A percentile compares a stretch with the other conserved stretches of the same genome.
phyloP scores from a whole-genome alignment of 164 flowering plant genomes.

The Liquidambar formosana region DNA sequence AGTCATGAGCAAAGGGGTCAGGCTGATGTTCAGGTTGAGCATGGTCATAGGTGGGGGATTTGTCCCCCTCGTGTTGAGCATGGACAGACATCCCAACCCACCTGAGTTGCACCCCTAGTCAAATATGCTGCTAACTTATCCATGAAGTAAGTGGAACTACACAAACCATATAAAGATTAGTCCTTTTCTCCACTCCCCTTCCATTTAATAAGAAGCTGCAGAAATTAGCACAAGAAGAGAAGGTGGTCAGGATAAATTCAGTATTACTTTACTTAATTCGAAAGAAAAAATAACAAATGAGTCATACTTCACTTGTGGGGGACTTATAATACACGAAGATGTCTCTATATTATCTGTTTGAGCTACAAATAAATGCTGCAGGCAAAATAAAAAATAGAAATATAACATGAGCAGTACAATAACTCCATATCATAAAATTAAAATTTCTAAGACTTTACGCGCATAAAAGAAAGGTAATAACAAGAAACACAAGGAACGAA shows the following conservation, averaged over 20 bases:
- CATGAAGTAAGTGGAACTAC: constrained; percentile 3
- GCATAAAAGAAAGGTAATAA: background rate
- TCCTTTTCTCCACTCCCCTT: constrained; percentile 64
- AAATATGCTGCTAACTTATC: background rate
- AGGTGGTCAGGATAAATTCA: constrained; percentile 2
- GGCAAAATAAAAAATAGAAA: constrained; percentile 1
- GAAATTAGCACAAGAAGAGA: constrained; percentile 9
- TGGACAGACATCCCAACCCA: too few species aligned
- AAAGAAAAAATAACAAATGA: constrained; percentile 6
- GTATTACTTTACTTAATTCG: background rate
- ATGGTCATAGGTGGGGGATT: too few species aligned
- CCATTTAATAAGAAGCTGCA: constrained; percentile 90
- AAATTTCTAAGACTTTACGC: background rate
- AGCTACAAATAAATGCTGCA: constrained; percentile 76
- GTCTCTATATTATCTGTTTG: constrained; percentile 68
- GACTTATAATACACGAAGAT: constrained; percentile 79
- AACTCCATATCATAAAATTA: background rate
- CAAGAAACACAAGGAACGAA: background rate
- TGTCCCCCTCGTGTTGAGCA: too few species aligned
- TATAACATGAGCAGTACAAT: background rate
- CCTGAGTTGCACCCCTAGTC: too few species aligned
- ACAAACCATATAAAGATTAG: constrained; percentile 57
- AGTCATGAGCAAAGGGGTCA: too few species aligned
- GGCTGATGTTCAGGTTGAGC: too few species aligned
- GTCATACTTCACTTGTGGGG: constrained; percentile 76